Evolutionary conservation across 225 moss, liverwort and hornwort genomes (phyloP), one percentile per base, ranked within the genome.

Genomic region (Climacium dendroides): DNA sequence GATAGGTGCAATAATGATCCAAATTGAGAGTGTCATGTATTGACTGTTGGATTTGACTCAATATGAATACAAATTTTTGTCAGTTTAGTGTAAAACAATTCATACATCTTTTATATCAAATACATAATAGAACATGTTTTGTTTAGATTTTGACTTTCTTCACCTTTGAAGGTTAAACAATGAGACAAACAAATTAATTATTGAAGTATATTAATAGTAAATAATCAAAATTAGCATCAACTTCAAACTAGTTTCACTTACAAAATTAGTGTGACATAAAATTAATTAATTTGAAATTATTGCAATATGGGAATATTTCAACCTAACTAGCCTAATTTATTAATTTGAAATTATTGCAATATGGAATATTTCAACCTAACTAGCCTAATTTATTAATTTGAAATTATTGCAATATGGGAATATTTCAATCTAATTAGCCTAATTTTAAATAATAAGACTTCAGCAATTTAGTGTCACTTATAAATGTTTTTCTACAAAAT

Each of bases 121-220:
- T 29, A 29, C 29, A 29, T 29, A 61, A 61, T 15, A 14, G 29
- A 60, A 60, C 7, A 30, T 61, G 3, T 29, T 61, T 15, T 29
- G 15, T 29, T 14, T 4, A 15, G 1, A 62, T 62, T 62, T 62
- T 8, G 16, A 62, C 16, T 32, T 32, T 30, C 30, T 30, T 30
- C 1, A 29, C 7, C 15, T 61, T 28, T 61, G 2, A 30, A 5
- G 0, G 16, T 30, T 8, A 8, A 63, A 5, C 30, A 32, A 63
- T 63, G 16, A 34, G 18, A 63, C 18, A 63, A 63, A 30, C 0
- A 15, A 34, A 17, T 34, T 18, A 34, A 34, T 63, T 34, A 32
- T 1, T 63, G 9, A 63, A 9, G 0, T 2, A 5, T 18, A 7
- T 22, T 1, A 12, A 2, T 63, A n/a, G 12, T 6, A 17, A 17